Percentiles rank a stretch among this genome's conserved stretches.
Conservation (phyloP, 768 basidiomycete species). For the Rhodosporidiobolus odoratus region DNA sequence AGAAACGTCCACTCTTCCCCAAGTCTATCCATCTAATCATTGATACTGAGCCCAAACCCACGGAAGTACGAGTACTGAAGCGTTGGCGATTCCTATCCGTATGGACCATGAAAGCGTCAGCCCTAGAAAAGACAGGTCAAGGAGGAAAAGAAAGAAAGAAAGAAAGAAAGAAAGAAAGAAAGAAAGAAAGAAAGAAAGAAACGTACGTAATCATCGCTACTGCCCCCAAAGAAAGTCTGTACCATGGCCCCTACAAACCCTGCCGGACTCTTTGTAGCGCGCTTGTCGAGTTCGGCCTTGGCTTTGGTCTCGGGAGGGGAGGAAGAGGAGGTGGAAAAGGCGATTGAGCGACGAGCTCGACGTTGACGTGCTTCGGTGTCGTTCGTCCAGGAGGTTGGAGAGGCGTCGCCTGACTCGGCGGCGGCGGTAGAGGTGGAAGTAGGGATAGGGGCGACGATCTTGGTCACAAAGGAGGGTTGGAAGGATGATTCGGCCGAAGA, state of each 20-base stretch:
- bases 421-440: background rate
- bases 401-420: background rate
- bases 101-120: too few relatives aligned
- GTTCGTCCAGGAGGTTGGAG: background rate
- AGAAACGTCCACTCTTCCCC: background rate
- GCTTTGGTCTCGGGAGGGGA: background rate
- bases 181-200: background rate
- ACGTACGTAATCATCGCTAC: too few relatives aligned
- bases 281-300: constrained; percentile 1
- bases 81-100: constrained; percentile 8
- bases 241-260: constrained; percentile 30
- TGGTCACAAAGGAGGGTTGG: constrained; percentile 14
- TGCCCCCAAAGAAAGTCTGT: constrained; percentile 42
- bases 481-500: too few relatives aligned
- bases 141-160: background rate
- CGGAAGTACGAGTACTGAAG: constrained; percentile 37
- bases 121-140: background rate
- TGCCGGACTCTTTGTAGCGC: background rate
- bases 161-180: background rate
- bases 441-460: background rate
- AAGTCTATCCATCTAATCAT: background rate
- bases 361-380: background rate
- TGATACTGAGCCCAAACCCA: constrained; percentile 22
- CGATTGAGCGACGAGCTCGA: constrained; percentile 1
- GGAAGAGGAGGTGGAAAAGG: background rate